phyloP scores from a whole-genome alignment of 805 yeast species.

The Saccharomycopsis sp. region DNA sequence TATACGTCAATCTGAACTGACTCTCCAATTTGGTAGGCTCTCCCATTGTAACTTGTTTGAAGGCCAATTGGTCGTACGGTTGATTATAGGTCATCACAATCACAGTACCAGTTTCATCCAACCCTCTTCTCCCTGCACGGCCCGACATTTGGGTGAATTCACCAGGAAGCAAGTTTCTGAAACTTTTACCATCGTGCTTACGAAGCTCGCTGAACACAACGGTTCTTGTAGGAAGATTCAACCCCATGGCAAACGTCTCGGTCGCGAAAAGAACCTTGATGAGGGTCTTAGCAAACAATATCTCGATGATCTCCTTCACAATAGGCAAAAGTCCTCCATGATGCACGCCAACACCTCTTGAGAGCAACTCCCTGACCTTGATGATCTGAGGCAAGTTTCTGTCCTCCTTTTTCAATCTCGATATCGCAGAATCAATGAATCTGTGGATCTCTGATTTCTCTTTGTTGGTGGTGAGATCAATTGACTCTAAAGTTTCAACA shows the following conservation, averaged over 20 bases:
- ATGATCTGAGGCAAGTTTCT: conserved; percentile 88
- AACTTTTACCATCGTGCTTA: conserved; percentile 84
- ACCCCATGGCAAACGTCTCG: conserved; percentile 98
- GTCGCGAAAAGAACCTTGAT: conserved; percentile 93
- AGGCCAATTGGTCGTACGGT: conserved; percentile 48
- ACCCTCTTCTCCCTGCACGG: conserved; percentile 95
- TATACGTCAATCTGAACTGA: conserved; percentile 90
- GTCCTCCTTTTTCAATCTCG: conserved; percentile 85
- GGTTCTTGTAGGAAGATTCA: conserved; percentile 92
- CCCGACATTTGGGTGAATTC: conserved; percentile 99
- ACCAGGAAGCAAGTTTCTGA: conserved; percentile 83
- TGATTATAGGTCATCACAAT: conserved; percentile 79
- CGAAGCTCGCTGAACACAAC: conserved; percentile 82
- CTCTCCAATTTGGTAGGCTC: conserved; percentile 84
- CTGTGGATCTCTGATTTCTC: conserved; percentile 89
- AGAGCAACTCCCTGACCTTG: conserved; percentile 70
- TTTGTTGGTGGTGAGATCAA: conserved; percentile 75
- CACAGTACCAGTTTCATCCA: conserved; percentile 91
- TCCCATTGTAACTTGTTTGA: conserved; percentile 82
- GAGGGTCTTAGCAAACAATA: conserved; percentile 76
- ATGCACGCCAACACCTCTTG: conserved; percentile 92
- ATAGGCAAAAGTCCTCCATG: conserved; percentile 93
- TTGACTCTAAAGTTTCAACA: conserved; percentile 66
- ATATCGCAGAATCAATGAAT: conserved; percentile 85
- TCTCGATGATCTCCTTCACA: conserved; percentile 89